These are phyloP conservation scores for Lipomyces starkeyi DNA, from an alignment of 805 yeast genomes.

Conservation along the genomic window DNA sequence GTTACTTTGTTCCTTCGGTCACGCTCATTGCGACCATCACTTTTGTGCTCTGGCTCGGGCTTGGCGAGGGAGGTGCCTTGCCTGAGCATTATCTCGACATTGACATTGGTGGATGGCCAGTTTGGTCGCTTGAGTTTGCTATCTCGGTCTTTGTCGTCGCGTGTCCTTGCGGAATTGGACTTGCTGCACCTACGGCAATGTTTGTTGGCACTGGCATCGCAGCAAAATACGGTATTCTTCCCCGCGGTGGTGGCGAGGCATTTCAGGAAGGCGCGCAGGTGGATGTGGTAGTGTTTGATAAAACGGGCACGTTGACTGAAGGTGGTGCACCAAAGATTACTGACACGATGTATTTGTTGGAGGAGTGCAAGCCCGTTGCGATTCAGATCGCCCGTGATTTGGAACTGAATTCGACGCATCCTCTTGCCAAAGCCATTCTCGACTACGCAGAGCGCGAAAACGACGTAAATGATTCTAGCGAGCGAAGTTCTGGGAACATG, in stretches of 20 bases:
- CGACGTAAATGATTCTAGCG: background rate
- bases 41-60: slow-evolving; percentile 70
- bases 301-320: slow-evolving; percentile 75
- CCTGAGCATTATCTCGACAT: slow-evolving; percentile 64
- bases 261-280: slow-evolving; percentile 75
- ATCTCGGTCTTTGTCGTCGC: slow-evolving; percentile 83
- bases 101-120: slow-evolving; percentile 74
- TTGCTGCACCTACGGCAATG: slow-evolving; percentile 84
- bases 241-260: slow-evolving; percentile 82
- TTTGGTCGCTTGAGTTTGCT: slow-evolving; percentile 79
- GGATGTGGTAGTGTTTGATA: slow-evolving; percentile 73
- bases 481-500: background rate
- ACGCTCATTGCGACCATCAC: slow-evolving; percentile 63
- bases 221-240: slow-evolving; percentile 75
- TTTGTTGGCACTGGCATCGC: slow-evolving; percentile 82
- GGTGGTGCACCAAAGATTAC: slow-evolving; percentile 66
- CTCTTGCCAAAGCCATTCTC: slow-evolving; percentile 65
- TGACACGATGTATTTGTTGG: slow-evolving; percentile 48
- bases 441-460: slow-evolving; percentile 47
- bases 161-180: slow-evolving; percentile 84
- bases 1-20: slow-evolving; percentile 75
- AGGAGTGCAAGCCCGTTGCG: slow-evolving; percentile 42
- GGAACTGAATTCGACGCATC: slow-evolving; percentile 71
- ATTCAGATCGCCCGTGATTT: slow-evolving; percentile 62
- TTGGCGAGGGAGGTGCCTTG: slow-evolving; percentile 60